Evolutionary conservation across 2,329 filamentous ascomycete genomes (phyloP), one percentile per base, ranked within the genome.

Genomic region (Aspergillus versicolor): DNA sequence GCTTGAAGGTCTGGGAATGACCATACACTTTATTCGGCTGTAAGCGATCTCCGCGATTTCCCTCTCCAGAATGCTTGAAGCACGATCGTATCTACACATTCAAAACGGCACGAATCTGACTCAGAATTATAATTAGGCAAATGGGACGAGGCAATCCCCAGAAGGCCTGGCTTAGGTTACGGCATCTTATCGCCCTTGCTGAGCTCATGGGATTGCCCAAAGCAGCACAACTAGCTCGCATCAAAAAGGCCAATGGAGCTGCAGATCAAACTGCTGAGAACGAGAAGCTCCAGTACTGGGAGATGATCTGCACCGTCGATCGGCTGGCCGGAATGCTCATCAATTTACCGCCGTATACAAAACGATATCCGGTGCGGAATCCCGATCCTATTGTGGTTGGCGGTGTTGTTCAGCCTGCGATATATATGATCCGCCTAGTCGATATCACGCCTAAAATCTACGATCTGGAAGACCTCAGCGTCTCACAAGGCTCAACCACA

Each of bases 201-300:
- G 73, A 77, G 60, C 59, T 77, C 2, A 72, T 75, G 45, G 74
- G 74, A 2, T 59, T 77, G 4, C 72, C 72, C 12, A 62, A 56
- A n/a, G 24, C 54, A 4, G 54, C 9, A 19, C 54, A 57, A 22
- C n/a, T 52, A 5, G 34, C 47, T 7, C 57, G 32, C 0, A 6
- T 45, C 12, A 61, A 54, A 19, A 58, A 44, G 15, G 4, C 40
- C 24, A 42, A 17, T 17, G 48, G 27, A 19, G 12, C 38, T 4
- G 53, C 42, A 22, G 52, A 58, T 42, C 46, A 66, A 9, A 54
- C 46, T 8, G 12, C 22, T 4, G 55, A 52, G 24, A 15, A 55
- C 38, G 61, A 63, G 8, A 70, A 63, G 52, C 63, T 66, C 19
- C 64, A 67, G 43, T 50, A 74, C 1, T 75, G 72, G 73, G 62